These are phyloP conservation scores for Turnera subulata DNA, from an alignment of 345 rosid species.

Conservation along the genomic window DNA sequence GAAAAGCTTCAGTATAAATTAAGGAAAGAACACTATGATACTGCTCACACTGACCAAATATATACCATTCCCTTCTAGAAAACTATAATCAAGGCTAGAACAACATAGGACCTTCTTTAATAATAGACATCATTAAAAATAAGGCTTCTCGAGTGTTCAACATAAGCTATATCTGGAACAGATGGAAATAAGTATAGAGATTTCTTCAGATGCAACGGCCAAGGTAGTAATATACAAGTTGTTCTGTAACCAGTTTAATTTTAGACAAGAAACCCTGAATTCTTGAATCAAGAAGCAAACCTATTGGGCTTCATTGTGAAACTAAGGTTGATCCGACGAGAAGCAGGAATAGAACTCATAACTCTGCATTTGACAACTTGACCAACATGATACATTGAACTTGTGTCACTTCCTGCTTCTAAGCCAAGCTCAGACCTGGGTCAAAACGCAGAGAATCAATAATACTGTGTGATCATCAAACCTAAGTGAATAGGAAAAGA, in stretches of 20 bases:
- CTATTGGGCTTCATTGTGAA: conserved; percentile 69
- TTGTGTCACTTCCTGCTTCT: conserved; percentile 67
- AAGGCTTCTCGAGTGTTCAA: too few species aligned
- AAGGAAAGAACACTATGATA: too few species aligned
- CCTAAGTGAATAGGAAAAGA: neutral
- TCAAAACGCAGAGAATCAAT: conserved; percentile 18
- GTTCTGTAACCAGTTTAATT: neutral
- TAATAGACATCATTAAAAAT: neutral
- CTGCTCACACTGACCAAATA: too few species aligned
- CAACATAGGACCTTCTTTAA: neutral
- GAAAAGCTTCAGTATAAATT: too few species aligned
- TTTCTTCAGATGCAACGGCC: too few species aligned
- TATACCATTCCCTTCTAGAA: neutral
- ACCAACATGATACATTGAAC: conserved; percentile 73
- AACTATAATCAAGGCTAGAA: neutral
- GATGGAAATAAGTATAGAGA: too few species aligned
- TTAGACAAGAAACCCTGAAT: neutral
- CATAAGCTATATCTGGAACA: too few species aligned
- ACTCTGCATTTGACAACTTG: conserved; percentile 96
- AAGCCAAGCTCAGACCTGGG: conserved; percentile 88
- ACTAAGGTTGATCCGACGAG: conserved; percentile 80
- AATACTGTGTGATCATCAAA: too few species aligned
- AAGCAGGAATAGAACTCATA: conserved; percentile 53
- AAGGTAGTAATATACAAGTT: neutral
- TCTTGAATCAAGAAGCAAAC: conserved; percentile 31